Evolutionary conservation across 768 basidiomycete genomes (phyloP), one percentile per base, ranked within the genome.

Genomic region (Clavulina sp.): DNA sequence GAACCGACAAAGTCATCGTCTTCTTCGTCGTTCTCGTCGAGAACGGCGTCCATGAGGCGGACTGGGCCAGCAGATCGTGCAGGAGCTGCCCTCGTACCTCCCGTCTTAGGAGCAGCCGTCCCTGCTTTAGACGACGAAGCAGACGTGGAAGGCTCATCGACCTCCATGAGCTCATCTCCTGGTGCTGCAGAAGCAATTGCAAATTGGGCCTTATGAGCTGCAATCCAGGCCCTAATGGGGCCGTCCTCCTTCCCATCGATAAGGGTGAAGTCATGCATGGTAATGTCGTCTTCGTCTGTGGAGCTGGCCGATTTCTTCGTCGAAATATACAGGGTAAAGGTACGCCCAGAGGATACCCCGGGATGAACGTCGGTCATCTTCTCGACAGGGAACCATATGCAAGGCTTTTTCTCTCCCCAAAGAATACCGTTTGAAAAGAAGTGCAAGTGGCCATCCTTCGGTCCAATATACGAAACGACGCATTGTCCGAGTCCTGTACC

Each of bases 331-430:
- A 85, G 71, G 1, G 78, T 73, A 57, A 79, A 83, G 31, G 75
- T 81, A 40, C 80, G 67, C 3, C 82, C 84, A 4, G 74, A 76
- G 13, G 77, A 79, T 23, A 74, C 76, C 43, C 79, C 65, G 23
- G 81, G 61, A 46, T 74, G 59, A 57, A 68, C 71, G 49, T 68
- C 64, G 18, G 73, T 61, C n/a, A 86, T 62, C 56, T 79, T 74
- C 41, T 70, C 67, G 23, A 80, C 63, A 2, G 77, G 65, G 77
- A 83, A 85, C 59, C 82, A 85, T 57, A 83, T 80, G 59, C 80
- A 83, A 2, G 81, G 81, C 56, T 80, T 81, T 59, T 73, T 75
- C 60, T 84, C 78, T 23, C 79, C 81, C 74, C 80, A 81, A 5
- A 86, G 69, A 16, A 86, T 70, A 4, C 82, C 84, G 23, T 68